Conservation (phyloP, 306 rosid genomes). For the Datisca glomerata region DNA sequence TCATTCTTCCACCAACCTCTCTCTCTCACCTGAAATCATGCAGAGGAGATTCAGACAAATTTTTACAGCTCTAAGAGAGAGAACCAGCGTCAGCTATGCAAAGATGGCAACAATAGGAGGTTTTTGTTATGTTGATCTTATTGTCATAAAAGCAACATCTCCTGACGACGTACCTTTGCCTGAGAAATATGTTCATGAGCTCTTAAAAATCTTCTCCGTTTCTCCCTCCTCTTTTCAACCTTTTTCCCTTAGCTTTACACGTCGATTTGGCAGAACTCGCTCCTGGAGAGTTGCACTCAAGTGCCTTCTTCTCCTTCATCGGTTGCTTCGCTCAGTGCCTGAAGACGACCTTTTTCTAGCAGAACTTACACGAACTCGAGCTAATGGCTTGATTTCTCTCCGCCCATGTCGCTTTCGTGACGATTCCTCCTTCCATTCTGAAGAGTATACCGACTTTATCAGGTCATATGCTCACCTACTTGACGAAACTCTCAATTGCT, state of each 20-base stretch:
- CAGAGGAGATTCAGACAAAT: conserved; percentile 34
- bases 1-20: no score
- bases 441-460: conserved; percentile 33
- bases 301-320: conserved; percentile 69
- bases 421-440: conserved; percentile 15
- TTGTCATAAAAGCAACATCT: conserved; percentile 53
- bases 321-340: conserved; percentile 51
- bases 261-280: conserved; percentile 46
- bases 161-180: conserved; percentile 46
- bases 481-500: conserved; percentile 41
- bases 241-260: conserved; percentile 47
- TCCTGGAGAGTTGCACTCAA: conserved; percentile 80
- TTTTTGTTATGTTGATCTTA: conserved; percentile 34
- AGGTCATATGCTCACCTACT: conserved; percentile 48
- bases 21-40: no score
- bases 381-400: conserved; percentile 48
- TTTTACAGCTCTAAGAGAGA: conserved; percentile 41
- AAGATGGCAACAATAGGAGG: conserved; percentile 56
- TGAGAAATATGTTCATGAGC: conserved; percentile 42
- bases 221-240: conserved; percentile 43
- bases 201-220: conserved; percentile 44
- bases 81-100: conserved; percentile 37
- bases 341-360: conserved; percentile 22
- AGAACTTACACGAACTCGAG: conserved; percentile 37
- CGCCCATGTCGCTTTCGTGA: conserved; percentile 44